phyloP scores from a whole-genome alignment of 306 rosid species.

The Begonia loranthoides region DNA sequence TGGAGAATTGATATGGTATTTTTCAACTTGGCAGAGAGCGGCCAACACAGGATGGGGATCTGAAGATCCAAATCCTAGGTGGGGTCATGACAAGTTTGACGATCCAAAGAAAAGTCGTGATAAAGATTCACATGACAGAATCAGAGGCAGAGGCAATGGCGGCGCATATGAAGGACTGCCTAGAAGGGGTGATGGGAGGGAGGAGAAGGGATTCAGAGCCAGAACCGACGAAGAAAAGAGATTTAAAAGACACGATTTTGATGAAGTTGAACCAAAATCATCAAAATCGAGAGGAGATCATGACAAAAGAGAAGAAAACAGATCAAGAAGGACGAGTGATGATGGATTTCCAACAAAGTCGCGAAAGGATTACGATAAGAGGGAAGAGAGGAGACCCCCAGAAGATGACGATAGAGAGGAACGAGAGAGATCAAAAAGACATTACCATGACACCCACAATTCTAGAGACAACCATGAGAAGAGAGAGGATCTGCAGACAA shows the following conservation, averaged over 20 bases:
- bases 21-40: slow-evolving; percentile 46
- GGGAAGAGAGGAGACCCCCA: slow-evolving; percentile 33
- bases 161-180: slow-evolving; percentile 27
- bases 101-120: slow-evolving; percentile 28
- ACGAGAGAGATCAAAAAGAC: slow-evolving; percentile 31
- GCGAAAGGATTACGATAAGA: slow-evolving; percentile 35
- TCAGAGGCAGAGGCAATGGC: slow-evolving; percentile 13
- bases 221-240: slow-evolving; percentile 34
- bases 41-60: slow-evolving; percentile 93
- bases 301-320: slow-evolving; percentile 31
- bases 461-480: slow-evolving; percentile 5
- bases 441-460: slow-evolving; percentile 1
- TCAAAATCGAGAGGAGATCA: slow-evolving; percentile 27
- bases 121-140: slow-evolving; percentile 20
- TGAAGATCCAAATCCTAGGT: slow-evolving; percentile 28
- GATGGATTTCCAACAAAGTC: slow-evolving; percentile 33
- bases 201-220: slow-evolving; percentile 20
- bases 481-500: slow-evolving; percentile 4
- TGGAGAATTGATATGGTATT: too few relatives aligned
- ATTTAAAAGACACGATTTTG: slow-evolving; percentile 23
- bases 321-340: slow-evolving; percentile 16
- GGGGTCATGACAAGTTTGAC: slow-evolving; percentile 67
- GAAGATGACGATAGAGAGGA: slow-evolving; percentile 21
- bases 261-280: slow-evolving; percentile 25
- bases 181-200: slow-evolving; percentile 23